Evolutionary conservation across 345 rosid species (phyloP).

Genomic region (Hypericum perforatum): DNA sequence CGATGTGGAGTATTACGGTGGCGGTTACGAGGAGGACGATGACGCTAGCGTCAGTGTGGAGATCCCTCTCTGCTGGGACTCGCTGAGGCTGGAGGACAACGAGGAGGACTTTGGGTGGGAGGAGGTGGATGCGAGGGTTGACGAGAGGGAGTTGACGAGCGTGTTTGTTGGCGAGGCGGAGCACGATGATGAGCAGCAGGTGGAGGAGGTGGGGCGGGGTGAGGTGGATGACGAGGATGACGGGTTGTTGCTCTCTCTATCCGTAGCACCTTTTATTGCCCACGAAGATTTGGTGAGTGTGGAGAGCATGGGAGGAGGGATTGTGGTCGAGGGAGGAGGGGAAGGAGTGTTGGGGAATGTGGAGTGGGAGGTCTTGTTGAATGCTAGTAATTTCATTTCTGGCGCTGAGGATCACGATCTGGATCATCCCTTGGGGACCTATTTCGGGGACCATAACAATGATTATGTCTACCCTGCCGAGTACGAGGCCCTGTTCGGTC

Average conservation of each 20-base stretch:
- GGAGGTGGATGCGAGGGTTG: conserved; percentile 62
- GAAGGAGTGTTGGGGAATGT: conserved; percentile 21
- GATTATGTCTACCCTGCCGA: conserved; percentile 55
- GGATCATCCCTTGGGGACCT: conserved; percentile 32
- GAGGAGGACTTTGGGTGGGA: conserved; percentile 86
- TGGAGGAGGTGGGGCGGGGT: too few relatives aligned
- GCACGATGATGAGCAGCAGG: too few relatives aligned
- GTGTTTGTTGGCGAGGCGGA: conserved; percentile 33
- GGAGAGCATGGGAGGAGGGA: conserved; percentile 35
- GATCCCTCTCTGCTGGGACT: conserved; percentile 65
- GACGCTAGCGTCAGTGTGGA: conserved; percentile 39
- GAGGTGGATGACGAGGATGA: conserved; percentile 41
- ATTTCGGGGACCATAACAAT: conserved; percentile 39
- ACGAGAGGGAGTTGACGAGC: conserved; percentile 54
- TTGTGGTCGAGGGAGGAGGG: too few relatives aligned
- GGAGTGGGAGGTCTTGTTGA: conserved; percentile 81
- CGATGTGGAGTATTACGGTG: too few relatives aligned
- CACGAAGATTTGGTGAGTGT: conserved; percentile 41
- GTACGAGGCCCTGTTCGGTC: conserved; percentile 65
- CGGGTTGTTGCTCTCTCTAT: conserved; percentile 43
- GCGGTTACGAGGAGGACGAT: conserved; percentile 21
- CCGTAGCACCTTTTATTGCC: conserved; percentile 43
- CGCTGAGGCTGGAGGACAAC: conserved; percentile 55
- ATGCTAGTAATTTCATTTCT: conserved; percentile 47
- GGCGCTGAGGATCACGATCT: conserved; percentile 26